Conservation (phyloP, 176 grass and related monocot genomes). For the Hordeum vulgare region MorexV3_pseudomolecules_assembly NC_058524.1:594638772-594639271, state of each 20-base stretch:
- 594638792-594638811: neutral
- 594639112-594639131: neutral
- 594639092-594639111: neutral
- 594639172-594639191: neutral
- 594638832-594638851: neutral
- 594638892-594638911: neutral
- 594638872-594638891: neutral
- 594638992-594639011: neutral
- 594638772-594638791: neutral
- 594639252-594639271: neutral
- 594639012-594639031: neutral
- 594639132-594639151: neutral
- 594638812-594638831: neutral
- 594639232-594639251: neutral
- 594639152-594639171: neutral
- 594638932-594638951: neutral
- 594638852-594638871: neutral
- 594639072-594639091: neutral
- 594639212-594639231: neutral
- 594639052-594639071: neutral
- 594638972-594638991: neutral
- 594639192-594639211: neutral
- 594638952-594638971: conserved; percentile 13
- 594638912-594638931: too few relatives aligned
- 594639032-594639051: neutral